These are phyloP conservation scores for Camellia lanceoleosa DNA, from an alignment of 148 eudicot species.

Conservation along the genomic window DNA sequence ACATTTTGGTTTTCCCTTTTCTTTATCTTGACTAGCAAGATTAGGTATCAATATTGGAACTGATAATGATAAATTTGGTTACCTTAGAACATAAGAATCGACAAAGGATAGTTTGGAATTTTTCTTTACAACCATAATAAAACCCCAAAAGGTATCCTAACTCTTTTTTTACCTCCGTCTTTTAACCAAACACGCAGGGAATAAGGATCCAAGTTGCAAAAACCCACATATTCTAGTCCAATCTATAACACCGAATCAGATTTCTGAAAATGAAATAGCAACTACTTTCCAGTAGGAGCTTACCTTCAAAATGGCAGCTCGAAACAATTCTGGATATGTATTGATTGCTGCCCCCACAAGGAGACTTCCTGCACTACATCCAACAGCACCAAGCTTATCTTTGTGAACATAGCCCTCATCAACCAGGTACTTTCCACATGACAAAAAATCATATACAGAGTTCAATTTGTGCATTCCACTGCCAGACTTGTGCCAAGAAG, in stretches of 20 bases:
- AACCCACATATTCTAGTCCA: neutral
- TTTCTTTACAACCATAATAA: neutral
- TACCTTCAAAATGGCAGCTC: slow-evolving; percentile 86
- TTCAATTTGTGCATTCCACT: slow-evolving; percentile 73
- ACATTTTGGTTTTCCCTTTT: neutral
- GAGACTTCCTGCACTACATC: slow-evolving; percentile 86
- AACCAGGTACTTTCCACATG: slow-evolving; percentile 74
- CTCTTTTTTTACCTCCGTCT: neutral
- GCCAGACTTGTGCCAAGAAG: slow-evolving; percentile 81
- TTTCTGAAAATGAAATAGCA: neutral
- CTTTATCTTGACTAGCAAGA: slow-evolving; percentile 3
- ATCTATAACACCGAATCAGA: neutral
- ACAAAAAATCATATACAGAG: slow-evolving; percentile 71
- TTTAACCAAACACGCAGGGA: neutral
- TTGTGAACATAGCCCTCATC: slow-evolving; percentile 61
- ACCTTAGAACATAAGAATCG: neutral
- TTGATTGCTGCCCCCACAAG: slow-evolving; percentile 84
- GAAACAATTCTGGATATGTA: slow-evolving; percentile 60
- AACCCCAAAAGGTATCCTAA: neutral
- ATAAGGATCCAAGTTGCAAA: slow-evolving; percentile 2
- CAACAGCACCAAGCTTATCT: slow-evolving; percentile 68
- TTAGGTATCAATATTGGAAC: neutral
- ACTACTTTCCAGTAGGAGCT: neutral
- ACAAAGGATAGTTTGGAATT: neutral
- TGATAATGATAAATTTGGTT: neutral